Base-by-base conservation (phyloP, 1,284 basidiomycete species). In the Pyrrhoderma lamaoense region DNA sequence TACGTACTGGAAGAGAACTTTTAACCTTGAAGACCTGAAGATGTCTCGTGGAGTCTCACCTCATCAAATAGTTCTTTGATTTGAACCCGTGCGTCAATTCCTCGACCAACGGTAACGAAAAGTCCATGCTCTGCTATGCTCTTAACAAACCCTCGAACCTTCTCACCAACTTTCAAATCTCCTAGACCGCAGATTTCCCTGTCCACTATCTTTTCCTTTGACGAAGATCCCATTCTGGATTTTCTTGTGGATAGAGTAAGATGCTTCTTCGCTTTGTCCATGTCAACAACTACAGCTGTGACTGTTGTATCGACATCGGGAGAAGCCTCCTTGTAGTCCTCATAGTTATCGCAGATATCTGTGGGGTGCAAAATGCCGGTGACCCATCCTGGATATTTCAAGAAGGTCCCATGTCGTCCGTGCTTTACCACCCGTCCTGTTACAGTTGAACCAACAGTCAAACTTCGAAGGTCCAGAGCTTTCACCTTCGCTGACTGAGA, bases 61-160 rank as follows among this genome's bases (percentile, higher is more conserved):
- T 91, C 84, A 65, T 94, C 87, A 65, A 95, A 91, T 27, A 96
- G 76, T 68, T 97, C 92, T 64, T 81, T 86, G 65, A 98, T 98
- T 68, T 95, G 93, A 21, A 98, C 85, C 19, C 95, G 82, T 49
- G 89, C 94, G 61, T 93, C 90, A 31, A 96, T 71, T 45, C 78
- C 77, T 45, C 86, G 79, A 14, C 91, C 92, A 19, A 99, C 68
- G 37, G 81, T 80, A 3, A 99, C 90, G 62, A 96, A 98, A n/a
- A 99, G 65, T 13, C 95, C 95, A 60, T 87, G 82, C 46, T 92
- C 85, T 18, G 83, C 78, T 42, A 98, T 75, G 57, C 81, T 87
- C 70, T 93, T 95, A 63, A 98, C 80, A 63, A 96, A 91, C 9
- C 95, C 95, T 48, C 92, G 78, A 31, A 95, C 70, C 21, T 73